Conservation (phyloP, 1,139 yeast species). For the Yamadazyma pseudoaaseri region DNA sequence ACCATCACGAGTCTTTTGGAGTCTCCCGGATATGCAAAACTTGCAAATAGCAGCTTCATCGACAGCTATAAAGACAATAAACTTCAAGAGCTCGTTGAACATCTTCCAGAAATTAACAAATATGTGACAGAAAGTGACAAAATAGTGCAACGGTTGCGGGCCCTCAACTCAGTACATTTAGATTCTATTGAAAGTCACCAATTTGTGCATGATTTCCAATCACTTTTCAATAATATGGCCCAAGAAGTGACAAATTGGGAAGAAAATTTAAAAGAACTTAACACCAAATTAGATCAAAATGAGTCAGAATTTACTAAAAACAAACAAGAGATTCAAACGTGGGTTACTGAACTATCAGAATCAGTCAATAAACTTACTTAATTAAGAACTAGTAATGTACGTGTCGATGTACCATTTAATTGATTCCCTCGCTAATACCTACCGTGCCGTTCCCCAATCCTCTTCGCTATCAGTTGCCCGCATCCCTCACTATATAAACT, state of each 20-base stretch:
- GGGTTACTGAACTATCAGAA: constrained; percentile 13
- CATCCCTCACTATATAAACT: constrained; percentile 1
- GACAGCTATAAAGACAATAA: constrained; percentile 17
- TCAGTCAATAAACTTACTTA: constrained; percentile 5
- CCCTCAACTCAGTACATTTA: constrained; percentile 45
- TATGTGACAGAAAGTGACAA: constrained; percentile 38
- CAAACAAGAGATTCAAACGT: constrained; percentile 11
- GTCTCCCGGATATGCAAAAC: constrained; percentile 5
- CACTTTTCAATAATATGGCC: constrained; percentile 29
- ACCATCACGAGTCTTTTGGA: constrained; percentile 15
- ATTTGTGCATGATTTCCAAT: constrained; percentile 33
- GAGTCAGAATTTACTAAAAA: constrained; percentile 16
- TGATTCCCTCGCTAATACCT: constrained; percentile 2
- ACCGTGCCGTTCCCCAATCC: not conserved
- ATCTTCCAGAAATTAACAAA: constrained; percentile 35
- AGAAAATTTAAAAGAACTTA: constrained; percentile 32
- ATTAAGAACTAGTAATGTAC: too few species aligned
- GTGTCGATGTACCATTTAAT: too few species aligned
- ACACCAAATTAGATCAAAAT: constrained; percentile 30
- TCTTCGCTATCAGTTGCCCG: constrained; percentile 10
- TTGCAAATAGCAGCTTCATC: constrained; percentile 1
- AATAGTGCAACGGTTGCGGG: constrained; percentile 41
- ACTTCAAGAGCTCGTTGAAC: constrained; percentile 37
- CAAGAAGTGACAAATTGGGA: constrained; percentile 44
- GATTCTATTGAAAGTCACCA: constrained; percentile 30